These are phyloP conservation scores for Coemansia furcata DNA, from an alignment of 192 early-diverging fungal genomes.

Conservation along the genomic window DNA sequence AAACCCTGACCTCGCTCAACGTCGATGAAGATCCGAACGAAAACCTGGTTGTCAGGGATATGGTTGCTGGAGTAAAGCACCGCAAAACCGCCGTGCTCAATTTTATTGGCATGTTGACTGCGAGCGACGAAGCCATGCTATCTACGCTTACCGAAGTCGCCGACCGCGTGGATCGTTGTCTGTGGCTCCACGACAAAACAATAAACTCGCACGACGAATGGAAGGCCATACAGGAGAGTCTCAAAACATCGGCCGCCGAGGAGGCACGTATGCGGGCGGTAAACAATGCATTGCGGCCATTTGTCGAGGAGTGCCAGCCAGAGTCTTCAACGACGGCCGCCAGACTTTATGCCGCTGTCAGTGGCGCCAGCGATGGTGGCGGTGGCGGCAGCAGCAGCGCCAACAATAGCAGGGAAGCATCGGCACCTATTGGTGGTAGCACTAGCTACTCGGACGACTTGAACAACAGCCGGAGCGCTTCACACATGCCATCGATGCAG, in stretches of 20 bases:
- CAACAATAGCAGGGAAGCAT: neutral
- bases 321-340: constrained; percentile 25
- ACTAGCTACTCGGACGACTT: neutral
- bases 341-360: constrained; percentile 8
- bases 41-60: constrained; percentile 34
- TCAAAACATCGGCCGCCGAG: constrained; percentile 20
- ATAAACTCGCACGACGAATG: constrained; percentile 46
- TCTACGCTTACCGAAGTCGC: constrained; percentile 17
- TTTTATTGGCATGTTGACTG: constrained; percentile 37
- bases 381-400: constrained; percentile 1
- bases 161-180: constrained; percentile 26
- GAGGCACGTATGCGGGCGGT: constrained; percentile 9
- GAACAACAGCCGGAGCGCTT: neutral
- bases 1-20: constrained; percentile 38
- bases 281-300: neutral
- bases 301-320: neutral
- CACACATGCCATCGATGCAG: neutral
- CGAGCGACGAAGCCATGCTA: constrained; percentile 18
- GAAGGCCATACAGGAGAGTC: constrained; percentile 47
- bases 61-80: constrained; percentile 29
- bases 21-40: constrained; percentile 37
- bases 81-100: constrained; percentile 32
- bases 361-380: constrained; percentile 3
- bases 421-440: neutral
- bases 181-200: constrained; percentile 40